Evolutionary conservation across 2,329 filamentous ascomycete genomes (phyloP).

Genomic region (Fusarium vanettenii): DNA sequence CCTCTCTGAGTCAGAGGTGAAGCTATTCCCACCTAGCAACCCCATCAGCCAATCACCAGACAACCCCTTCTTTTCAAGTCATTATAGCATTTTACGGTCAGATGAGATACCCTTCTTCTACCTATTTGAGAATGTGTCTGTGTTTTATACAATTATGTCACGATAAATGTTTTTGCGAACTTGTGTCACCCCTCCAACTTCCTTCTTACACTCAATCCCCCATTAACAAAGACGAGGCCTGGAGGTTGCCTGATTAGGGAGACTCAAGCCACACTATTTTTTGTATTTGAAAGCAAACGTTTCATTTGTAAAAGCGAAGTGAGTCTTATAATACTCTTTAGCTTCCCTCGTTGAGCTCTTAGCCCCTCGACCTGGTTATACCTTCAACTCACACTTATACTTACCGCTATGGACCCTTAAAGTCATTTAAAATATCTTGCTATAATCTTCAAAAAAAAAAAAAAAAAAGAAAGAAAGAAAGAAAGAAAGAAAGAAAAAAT

Average conservation of each 20-base stretch:
- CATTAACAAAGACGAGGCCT: not conserved
- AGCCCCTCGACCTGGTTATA: not conserved
- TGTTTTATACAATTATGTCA: not conserved
- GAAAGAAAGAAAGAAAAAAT: too few species aligned
- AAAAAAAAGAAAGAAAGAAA: too few species aligned
- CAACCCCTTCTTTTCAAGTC: not conserved
- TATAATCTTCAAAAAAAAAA: too few species aligned
- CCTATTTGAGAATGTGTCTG: not conserved
- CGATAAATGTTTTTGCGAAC: not conserved
- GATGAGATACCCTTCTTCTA: too few species aligned
- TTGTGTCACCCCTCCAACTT: not conserved
- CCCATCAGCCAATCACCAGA: not conserved
- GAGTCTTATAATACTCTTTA: not conserved
- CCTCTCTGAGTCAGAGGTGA: conserved; percentile 1
- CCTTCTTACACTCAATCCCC: not conserved
- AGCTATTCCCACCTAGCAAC: conserved; percentile 12
- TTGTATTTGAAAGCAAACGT: not conserved
- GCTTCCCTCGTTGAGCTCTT: not conserved
- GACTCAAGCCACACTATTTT: not conserved
- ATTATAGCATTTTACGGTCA: not conserved
- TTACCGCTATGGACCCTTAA: not conserved
- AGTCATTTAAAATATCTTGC: not conserved
- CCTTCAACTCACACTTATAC: not conserved
- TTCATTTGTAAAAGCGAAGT: not conserved
- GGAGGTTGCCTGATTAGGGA: not conserved